A percentile compares a stretch with the other conserved stretches of the same genome.
These are phyloP conservation scores for Massospora cicadina DNA, from an alignment of 371 early-diverging fungal genomes.

Conservation along the genomic window DNA sequence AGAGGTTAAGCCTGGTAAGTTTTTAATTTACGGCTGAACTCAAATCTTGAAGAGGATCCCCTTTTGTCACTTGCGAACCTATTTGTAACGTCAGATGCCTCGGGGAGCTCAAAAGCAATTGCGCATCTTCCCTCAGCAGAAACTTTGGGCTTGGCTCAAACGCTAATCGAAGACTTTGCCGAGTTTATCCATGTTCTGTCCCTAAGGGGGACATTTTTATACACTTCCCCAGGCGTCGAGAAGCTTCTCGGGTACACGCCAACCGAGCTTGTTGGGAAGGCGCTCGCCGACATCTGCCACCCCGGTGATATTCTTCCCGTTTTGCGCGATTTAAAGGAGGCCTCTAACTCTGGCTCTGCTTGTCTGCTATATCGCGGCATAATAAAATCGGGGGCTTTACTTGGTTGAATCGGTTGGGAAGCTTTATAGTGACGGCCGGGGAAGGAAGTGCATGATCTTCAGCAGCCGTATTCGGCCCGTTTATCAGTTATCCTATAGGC, in stretches of 20 bases:
- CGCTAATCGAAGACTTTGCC: constrained; percentile 21
- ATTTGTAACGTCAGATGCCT: constrained; percentile 12
- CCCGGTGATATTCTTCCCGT: constrained; percentile 39
- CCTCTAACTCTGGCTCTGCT: constrained; percentile 19
- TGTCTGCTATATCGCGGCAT: constrained; percentile 35
- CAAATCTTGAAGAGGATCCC: not conserved
- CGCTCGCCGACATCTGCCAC: constrained; percentile 34
- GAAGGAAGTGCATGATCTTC: constrained; percentile 38
- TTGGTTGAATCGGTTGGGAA: constrained; percentile 41
- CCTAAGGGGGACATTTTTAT: constrained; percentile 40
- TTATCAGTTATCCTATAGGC: constrained; percentile 18
- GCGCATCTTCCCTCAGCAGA: not conserved
- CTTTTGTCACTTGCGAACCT: constrained; percentile 1
- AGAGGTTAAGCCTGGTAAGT: constrained; percentile 21
- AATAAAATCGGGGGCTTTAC: constrained; percentile 33
- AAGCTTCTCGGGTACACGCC: constrained; percentile 28
- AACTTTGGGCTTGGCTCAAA: constrained; percentile 17
- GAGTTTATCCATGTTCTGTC: constrained; percentile 43
- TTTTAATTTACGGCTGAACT: too few species aligned
- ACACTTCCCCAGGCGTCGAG: constrained; percentile 25
- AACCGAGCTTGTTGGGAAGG: constrained; percentile 29
- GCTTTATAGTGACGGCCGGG: constrained; percentile 31
- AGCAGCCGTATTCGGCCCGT: constrained; percentile 30
- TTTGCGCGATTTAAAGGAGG: constrained; percentile 36
- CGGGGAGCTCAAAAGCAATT: not conserved